Evolutionary conservation across 805 yeast species (phyloP).

Genomic region (Hanseniaspora clermontiae): DNA sequence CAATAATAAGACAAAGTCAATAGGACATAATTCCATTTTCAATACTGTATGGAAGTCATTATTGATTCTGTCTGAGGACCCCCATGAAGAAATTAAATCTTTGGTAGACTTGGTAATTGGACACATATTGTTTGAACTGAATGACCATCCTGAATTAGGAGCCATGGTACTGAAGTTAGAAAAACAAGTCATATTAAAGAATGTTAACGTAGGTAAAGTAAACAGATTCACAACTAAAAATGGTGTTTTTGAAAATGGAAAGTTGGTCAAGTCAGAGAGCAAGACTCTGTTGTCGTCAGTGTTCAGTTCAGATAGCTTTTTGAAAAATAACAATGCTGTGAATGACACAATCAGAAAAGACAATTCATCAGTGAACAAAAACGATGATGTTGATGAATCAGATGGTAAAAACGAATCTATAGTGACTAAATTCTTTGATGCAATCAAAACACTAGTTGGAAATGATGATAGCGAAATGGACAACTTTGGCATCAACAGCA

Average conservation of each 20-base stretch:
- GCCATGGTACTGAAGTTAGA: slow-evolving; percentile 57
- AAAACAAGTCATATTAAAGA: slow-evolving; percentile 44
- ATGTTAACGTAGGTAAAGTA: slow-evolving; percentile 13
- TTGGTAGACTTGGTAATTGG: slow-evolving; percentile 68
- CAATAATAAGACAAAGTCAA: slow-evolving; percentile 43
- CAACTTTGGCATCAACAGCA: slow-evolving; percentile 20
- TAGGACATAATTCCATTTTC: slow-evolving; percentile 79
- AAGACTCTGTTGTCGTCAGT: slow-evolving; percentile 7
- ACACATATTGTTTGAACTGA: slow-evolving; percentile 47
- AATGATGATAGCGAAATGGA: slow-evolving; percentile 16
- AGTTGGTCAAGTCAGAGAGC: slow-evolving; percentile 20
- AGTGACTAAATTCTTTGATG: slow-evolving; percentile 20
- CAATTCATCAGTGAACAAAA: slow-evolving; percentile 16
- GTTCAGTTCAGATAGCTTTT: slow-evolving; percentile 9
- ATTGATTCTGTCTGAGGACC: slow-evolving; percentile 71
- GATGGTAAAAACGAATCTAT: slow-evolving; percentile 13
- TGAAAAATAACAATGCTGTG: slow-evolving; percentile 23
- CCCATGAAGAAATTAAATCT: slow-evolving; percentile 65
- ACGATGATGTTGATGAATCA: slow-evolving; percentile 12
- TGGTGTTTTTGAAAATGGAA: slow-evolving; percentile 15
- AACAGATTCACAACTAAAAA: neutral
- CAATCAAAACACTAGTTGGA: slow-evolving; percentile 16
- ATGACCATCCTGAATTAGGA: slow-evolving; percentile 42
- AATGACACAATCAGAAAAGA: slow-evolving; percentile 16
- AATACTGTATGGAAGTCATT: slow-evolving; percentile 80